These are phyloP conservation scores for Hyaloscypha bicolor DNA, from an alignment of 495 filamentous ascomycete species.

Conservation along the genomic window DNA sequence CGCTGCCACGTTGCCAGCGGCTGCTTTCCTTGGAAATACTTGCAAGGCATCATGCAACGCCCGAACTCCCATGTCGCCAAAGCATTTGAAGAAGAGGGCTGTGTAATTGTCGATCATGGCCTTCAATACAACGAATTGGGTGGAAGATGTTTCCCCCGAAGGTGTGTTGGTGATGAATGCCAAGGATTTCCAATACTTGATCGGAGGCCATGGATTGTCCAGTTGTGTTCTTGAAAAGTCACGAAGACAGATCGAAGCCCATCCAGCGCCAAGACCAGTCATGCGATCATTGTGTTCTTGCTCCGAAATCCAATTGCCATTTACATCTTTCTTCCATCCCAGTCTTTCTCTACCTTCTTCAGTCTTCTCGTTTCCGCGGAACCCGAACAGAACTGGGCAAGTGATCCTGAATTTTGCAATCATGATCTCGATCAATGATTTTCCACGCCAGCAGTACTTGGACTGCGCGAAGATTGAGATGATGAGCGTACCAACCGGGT, in stretches of 20 bases:
- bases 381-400: constrained; percentile 87
- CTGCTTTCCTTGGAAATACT: constrained; percentile 62
- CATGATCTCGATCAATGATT: constrained; percentile 79
- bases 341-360: constrained; percentile 66
- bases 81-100: constrained; percentile 72
- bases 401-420: constrained; percentile 81
- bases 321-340: constrained; percentile 70
- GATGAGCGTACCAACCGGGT: constrained; percentile 78
- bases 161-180: constrained; percentile 75
- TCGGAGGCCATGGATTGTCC: constrained; percentile 76
- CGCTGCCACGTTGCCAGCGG: constrained; percentile 49
- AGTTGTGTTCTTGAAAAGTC: constrained; percentile 69
- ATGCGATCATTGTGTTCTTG: constrained; percentile 77
- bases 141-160: constrained; percentile 64
- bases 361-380: constrained; percentile 75
- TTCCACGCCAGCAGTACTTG: constrained; percentile 67
- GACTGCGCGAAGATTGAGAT: constrained; percentile 73
- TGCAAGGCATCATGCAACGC: constrained; percentile 66
- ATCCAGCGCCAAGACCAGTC: constrained; percentile 84
- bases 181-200: constrained; percentile 78
- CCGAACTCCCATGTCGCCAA: constrained; percentile 68
- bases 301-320: constrained; percentile 59
- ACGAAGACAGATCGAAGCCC: constrained; percentile 74
- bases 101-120: constrained; percentile 74
- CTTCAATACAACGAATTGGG: constrained; percentile 77